Conservation (phyloP, 2,329 filamentous ascomycete species). For the Pseudogymnoascus verrucosus region DNA sequence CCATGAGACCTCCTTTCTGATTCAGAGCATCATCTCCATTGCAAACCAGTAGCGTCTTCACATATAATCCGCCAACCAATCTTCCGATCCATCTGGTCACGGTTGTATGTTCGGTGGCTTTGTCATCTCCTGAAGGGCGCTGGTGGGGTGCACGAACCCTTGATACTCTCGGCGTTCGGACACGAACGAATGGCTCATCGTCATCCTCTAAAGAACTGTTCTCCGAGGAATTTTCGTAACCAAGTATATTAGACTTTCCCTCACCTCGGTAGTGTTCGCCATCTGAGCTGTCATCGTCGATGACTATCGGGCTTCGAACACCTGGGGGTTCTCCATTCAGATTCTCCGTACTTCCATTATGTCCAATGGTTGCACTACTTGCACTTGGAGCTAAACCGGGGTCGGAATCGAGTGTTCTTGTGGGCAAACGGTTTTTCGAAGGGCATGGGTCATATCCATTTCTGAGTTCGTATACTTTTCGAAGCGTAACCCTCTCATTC, state of each 20-base stretch:
- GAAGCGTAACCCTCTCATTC: not conserved
- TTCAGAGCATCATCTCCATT: not conserved
- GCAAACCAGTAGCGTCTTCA: constrained; percentile 8
- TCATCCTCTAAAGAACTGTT: not conserved
- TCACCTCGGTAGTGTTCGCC: not conserved
- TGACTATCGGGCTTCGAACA: not conserved
- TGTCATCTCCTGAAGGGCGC: not conserved
- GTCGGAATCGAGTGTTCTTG: not conserved
- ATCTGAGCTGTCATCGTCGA: not conserved
- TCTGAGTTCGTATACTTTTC: not conserved
- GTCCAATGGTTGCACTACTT: not conserved
- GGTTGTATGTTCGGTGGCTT: not conserved
- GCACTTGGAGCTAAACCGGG: not conserved
- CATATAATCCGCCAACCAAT: constrained; percentile 3
- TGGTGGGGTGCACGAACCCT: not conserved
- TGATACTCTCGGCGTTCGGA: not conserved
- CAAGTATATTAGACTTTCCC: not conserved
- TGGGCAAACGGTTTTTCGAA: not conserved
- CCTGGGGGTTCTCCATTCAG: not conserved
- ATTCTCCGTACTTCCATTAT: not conserved
- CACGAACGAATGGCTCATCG: not conserved
- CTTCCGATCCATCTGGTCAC: constrained; percentile 7
- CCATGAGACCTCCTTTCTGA: constrained; percentile 1
- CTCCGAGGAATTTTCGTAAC: not conserved
- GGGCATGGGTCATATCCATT: not conserved